Evolutionary conservation across 352 stramenopile species (phyloP), one percentile per base, ranked within the genome.

Genomic region (Globisporangium echinulatum): DNA sequence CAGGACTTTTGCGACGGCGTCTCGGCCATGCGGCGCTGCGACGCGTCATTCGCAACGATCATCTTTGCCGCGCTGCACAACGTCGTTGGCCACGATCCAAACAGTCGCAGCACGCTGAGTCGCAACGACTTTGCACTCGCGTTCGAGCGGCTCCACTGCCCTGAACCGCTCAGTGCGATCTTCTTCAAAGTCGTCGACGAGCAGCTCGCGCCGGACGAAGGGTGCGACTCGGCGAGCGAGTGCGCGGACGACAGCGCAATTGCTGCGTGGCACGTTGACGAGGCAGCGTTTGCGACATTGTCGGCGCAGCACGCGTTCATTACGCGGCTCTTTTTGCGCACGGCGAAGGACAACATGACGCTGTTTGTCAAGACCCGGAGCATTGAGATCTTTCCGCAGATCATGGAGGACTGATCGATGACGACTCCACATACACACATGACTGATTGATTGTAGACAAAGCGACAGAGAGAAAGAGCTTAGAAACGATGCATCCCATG

Each of bases 1-100:
- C 70, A 72, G 36, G 82, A 92, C 50, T 90, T 90, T 42, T 90
- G 80, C 42, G 67, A 74, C 2, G 70, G 79, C 13, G 75, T 92
- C 50, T 66, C 75, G 33, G 80, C 82, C 5, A 72, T 92, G 47
- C 75, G 74, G 9, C 70, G 77, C 15, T 67, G 79, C 60, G 62
- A 87, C 63, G 57, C 68, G 36, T 79, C 78, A 5, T 89, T 90
- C 53, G 72, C 75, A 2, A 63, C 59, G 46, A 88, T 90, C 69
- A 77, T 92, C 40, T 92, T 88, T 54, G 61, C 59, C 5, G 82
- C 79, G 17, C 61, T 90, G 40, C 61, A 68, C 19, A 73, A 71
- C 39, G 87, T 88, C 67, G 62, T 80, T 38, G 61, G 71, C 19
- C 68, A 75, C 48, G 59, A 52, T 33, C 43, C 44, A n/a, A 37